Percentiles rank a stretch among this genome's conserved stretches.
Evolutionary conservation across 148 eudicot species (phyloP).

Genomic region (Camellia sinensis): DNA sequence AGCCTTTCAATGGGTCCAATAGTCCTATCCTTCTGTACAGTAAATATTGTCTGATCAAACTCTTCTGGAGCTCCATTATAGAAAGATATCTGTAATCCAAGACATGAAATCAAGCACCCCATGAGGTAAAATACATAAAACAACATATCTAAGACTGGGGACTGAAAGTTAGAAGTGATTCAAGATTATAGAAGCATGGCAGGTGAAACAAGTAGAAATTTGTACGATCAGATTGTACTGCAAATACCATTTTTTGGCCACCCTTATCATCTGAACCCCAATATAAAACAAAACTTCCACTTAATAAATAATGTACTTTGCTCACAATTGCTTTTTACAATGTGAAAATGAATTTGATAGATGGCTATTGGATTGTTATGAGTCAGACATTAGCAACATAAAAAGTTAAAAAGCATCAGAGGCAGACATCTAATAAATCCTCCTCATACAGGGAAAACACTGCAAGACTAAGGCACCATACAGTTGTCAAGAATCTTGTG

Average conservation of each 20-base stretch:
- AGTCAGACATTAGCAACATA: background rate
- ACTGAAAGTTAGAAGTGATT: background rate
- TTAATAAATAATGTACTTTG: background rate
- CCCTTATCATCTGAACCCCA: background rate
- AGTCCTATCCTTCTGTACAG: slow-evolving; percentile 52
- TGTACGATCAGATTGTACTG: background rate
- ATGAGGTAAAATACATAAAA: background rate
- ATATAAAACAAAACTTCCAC: background rate
- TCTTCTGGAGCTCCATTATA: slow-evolving; percentile 88
- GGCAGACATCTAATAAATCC: background rate
- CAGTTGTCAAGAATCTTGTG: too few species aligned
- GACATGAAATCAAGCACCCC: slow-evolving; percentile 13
- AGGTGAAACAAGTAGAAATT: slow-evolving; percentile 7
- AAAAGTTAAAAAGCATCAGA: background rate
- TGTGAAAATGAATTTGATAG: background rate
- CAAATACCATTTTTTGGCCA: background rate
- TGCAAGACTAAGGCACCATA: too few species aligned
- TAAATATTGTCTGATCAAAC: slow-evolving; percentile 85
- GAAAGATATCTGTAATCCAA: slow-evolving; percentile 66
- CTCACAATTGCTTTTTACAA: background rate
- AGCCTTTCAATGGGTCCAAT: slow-evolving; percentile 71
- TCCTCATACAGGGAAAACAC: background rate
- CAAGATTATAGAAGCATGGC: background rate
- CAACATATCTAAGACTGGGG: background rate
- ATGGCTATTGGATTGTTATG: background rate